phyloP scores from a whole-genome alignment of 2,329 filamentous ascomycete species.

The Phoma sp. region DNA sequence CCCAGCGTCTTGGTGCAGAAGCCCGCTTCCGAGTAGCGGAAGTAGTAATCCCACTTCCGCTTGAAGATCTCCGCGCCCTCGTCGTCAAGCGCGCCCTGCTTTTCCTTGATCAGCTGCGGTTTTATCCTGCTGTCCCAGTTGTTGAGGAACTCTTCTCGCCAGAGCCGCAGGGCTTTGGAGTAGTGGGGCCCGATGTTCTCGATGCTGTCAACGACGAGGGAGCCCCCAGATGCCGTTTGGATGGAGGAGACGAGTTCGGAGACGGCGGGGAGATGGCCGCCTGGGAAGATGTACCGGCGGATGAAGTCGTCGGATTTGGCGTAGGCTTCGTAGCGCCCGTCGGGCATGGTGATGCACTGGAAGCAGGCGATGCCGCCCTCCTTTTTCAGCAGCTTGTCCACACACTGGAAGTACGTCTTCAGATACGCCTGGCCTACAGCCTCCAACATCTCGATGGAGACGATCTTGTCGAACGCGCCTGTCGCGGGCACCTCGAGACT shows the following conservation, averaged over 20 bases:
- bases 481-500: conserved; percentile 58
- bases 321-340: conserved; percentile 69
- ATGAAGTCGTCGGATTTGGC: conserved; percentile 74
- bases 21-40: conserved; percentile 75
- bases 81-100: conserved; percentile 66
- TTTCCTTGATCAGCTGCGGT: conserved; percentile 64
- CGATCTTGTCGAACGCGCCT: conserved; percentile 69
- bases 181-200: conserved; percentile 79
- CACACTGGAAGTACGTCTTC: conserved; percentile 68
- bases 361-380: conserved; percentile 72
- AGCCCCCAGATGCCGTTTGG: conserved; percentile 63
- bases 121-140: conserved; percentile 68
- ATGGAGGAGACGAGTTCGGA: conserved; percentile 70
- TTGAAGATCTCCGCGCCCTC: conserved; percentile 71
- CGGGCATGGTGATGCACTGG: conserved; percentile 79
- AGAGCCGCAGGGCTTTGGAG: conserved; percentile 69
- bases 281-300: conserved; percentile 77
- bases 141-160: conserved; percentile 69
- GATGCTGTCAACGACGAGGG: conserved; percentile 69
- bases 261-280: conserved; percentile 73
- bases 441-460: conserved; percentile 81
- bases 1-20: conserved; percentile 75
- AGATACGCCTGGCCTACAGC: conserved; percentile 73
- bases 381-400: conserved; percentile 68
- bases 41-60: conserved; percentile 80